Percentiles rank a stretch among this genome's conserved stretches.
phyloP scores from a whole-genome alignment of 2,329 filamentous ascomycete genomes.

The Diplocarpon mali region DNA sequence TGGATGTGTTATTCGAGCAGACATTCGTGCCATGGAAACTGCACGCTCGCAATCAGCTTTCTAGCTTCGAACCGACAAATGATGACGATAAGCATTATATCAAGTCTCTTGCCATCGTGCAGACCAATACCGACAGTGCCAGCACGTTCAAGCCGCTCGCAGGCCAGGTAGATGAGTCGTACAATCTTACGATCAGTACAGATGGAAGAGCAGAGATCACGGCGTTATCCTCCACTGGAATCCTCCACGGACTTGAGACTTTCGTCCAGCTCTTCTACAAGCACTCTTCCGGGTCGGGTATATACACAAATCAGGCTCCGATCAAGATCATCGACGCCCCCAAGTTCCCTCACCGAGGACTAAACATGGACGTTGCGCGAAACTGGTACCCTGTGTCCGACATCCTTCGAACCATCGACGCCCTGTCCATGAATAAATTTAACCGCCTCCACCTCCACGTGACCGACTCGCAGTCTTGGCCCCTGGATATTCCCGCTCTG shows the following conservation, averaged over 20 bases:
- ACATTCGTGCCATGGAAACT: constrained; percentile 73
- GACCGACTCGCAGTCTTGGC: constrained; percentile 79
- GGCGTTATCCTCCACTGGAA: constrained; percentile 55
- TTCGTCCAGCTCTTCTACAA: constrained; percentile 72
- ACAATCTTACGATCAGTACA: constrained; percentile 49
- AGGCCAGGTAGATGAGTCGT: constrained; percentile 64
- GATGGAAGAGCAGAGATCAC: constrained; percentile 50
- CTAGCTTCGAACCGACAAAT: constrained; percentile 51
- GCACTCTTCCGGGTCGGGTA: constrained; percentile 45
- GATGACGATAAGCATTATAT: constrained; percentile 38
- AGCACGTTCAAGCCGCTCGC: constrained; percentile 48
- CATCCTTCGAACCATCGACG: constrained; percentile 67
- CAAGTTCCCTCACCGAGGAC: constrained; percentile 63
- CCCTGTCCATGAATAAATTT: constrained; percentile 68
- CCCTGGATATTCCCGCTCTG: constrained; percentile 65
- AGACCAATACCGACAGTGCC: constrained; percentile 42
- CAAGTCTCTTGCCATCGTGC: constrained; percentile 47
- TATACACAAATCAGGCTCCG: constrained; percentile 62
- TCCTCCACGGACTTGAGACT: constrained; percentile 63
- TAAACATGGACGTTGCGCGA: constrained; percentile 69
- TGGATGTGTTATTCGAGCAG: constrained; percentile 52
- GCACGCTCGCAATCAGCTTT: constrained; percentile 44
- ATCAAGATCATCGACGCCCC: constrained; percentile 63
- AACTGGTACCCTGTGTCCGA: constrained; percentile 43
- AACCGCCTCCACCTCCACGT: constrained; percentile 73